These are phyloP conservation scores for Thraustotheca clavata DNA, from an alignment of 352 stramenopile genomes.

Conservation along the genomic window DNA sequence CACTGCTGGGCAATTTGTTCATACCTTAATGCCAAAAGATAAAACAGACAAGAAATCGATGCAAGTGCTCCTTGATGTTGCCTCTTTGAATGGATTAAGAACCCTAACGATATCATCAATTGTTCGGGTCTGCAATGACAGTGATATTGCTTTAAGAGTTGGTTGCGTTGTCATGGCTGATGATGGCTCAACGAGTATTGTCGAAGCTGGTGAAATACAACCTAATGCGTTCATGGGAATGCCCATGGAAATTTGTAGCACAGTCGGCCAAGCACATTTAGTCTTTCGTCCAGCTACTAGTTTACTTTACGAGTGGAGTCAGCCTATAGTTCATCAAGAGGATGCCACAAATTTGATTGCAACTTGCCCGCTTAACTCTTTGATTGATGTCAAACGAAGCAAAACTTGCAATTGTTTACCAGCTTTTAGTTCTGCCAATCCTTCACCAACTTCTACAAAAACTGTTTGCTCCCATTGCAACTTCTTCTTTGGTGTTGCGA, in stretches of 20 bases:
- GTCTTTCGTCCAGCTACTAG: neutral
- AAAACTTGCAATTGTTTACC: constrained; percentile 59
- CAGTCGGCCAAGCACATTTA: constrained; percentile 26
- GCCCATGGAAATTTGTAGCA: constrained; percentile 49
- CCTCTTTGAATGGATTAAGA: constrained; percentile 49
- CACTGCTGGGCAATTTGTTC: constrained; percentile 67
- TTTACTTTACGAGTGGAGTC: neutral
- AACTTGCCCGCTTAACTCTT: constrained; percentile 52
- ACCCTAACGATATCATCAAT: constrained; percentile 75
- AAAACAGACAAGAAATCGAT: constrained; percentile 26
- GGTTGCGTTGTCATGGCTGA: constrained; percentile 29
- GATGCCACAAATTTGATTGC: constrained; percentile 47
- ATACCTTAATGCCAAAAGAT: constrained; percentile 42
- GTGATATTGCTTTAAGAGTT: constrained; percentile 43
- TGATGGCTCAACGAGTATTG: neutral
- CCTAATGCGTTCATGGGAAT: constrained; percentile 52
- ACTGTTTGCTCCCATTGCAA: constrained; percentile 5
- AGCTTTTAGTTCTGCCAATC: constrained; percentile 4
- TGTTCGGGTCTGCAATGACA: constrained; percentile 71
- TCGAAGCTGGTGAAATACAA: constrained; percentile 32
- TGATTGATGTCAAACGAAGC: neutral
- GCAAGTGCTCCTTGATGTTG: constrained; percentile 70
- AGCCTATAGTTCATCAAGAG: constrained; percentile 45
- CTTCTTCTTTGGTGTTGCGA: constrained; percentile 39
- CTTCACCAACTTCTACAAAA: neutral